A percentile compares a stretch with the other conserved stretches of the same genome.
Conservation (phyloP, 371 early-diverging fungal species). For the Mortierella sp. region DNA sequence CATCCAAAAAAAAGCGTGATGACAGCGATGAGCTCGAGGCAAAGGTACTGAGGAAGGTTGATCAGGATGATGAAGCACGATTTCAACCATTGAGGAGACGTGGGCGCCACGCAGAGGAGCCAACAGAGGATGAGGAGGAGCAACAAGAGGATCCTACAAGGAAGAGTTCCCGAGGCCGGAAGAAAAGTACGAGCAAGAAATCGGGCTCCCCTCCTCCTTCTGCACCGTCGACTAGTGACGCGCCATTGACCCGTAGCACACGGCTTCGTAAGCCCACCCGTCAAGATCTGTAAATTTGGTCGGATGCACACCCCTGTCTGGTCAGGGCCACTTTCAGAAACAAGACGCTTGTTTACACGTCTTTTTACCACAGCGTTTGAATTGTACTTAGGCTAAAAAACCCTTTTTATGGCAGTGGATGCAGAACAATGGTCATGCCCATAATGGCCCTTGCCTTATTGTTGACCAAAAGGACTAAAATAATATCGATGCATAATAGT, state of each 20-base stretch:
- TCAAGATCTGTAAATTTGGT: conserved; percentile 24
- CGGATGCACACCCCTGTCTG: no score
- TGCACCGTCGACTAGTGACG: background rate
- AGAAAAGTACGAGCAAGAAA: conserved; percentile 7
- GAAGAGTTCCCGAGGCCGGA: conserved; percentile 20
- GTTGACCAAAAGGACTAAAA: no score
- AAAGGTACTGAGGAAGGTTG: background rate
- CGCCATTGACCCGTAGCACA: conserved; percentile 15
- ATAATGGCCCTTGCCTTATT: no score
- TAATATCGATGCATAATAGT: no score
- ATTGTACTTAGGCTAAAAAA: no score
- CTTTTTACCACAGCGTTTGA: no score
- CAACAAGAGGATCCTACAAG: conserved; percentile 13
- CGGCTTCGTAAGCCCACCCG: conserved; percentile 36
- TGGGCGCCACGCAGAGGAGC: background rate
- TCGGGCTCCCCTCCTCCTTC: conserved; percentile 1
- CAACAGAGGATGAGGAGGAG: conserved; percentile 7
- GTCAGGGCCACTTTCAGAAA: no score
- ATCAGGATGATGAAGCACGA: background rate
- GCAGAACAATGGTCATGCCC: no score
- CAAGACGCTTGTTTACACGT: no score
- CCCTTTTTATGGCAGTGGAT: no score
- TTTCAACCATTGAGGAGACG: conserved; percentile 9
- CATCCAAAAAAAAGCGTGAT: conserved; percentile 6
- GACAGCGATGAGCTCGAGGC: conserved; percentile 4